phyloP scores from a whole-genome alignment of 2,329 filamentous ascomycete species.

The Zalaria obscura region DNA sequence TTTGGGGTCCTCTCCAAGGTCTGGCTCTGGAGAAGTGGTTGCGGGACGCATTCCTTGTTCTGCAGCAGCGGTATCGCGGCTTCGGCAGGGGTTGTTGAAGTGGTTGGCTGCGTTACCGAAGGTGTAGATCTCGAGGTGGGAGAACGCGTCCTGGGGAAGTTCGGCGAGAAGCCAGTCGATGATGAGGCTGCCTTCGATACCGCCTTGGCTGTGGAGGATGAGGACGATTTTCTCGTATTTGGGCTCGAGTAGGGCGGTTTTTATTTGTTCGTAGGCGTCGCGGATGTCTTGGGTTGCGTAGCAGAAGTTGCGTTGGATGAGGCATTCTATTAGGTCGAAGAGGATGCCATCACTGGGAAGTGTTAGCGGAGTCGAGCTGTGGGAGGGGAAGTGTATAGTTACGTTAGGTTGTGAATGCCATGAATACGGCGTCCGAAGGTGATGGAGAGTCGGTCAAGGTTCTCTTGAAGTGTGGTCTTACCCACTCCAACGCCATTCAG shows the following conservation, averaged over 20 bases:
- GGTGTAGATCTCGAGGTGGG: conserved; percentile 55
- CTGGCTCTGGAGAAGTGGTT: no score
- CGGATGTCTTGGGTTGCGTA: conserved; percentile 54
- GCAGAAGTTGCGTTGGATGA: conserved; percentile 60
- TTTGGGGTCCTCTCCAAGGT: no score
- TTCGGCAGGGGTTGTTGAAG: conserved; percentile 47
- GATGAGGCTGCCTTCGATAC: conserved; percentile 57
- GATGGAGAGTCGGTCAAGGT: no score
- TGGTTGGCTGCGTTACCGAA: conserved; percentile 70
- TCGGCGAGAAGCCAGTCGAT: conserved; percentile 67
- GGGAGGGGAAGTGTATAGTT: no score
- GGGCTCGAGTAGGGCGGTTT: conserved; percentile 46
- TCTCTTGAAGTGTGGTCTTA: no score
- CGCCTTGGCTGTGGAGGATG: conserved; percentile 65
- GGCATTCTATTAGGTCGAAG: conserved; percentile 64
- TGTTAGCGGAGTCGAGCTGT: no score
- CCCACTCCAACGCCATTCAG: no score
- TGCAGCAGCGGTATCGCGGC: neutral
- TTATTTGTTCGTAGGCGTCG: conserved; percentile 26
- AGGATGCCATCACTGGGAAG: conserved; percentile 40
- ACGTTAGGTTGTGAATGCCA: no score
- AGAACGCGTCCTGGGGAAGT: conserved; percentile 43
- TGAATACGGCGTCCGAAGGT: no score
- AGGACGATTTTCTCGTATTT: conserved; percentile 55
- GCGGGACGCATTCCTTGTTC: conserved; percentile 1